Percentiles rank a stretch among this genome's conserved stretches.
Evolutionary conservation across 345 rosid genomes (phyloP).

Genomic region (Murraya koenigii): DNA sequence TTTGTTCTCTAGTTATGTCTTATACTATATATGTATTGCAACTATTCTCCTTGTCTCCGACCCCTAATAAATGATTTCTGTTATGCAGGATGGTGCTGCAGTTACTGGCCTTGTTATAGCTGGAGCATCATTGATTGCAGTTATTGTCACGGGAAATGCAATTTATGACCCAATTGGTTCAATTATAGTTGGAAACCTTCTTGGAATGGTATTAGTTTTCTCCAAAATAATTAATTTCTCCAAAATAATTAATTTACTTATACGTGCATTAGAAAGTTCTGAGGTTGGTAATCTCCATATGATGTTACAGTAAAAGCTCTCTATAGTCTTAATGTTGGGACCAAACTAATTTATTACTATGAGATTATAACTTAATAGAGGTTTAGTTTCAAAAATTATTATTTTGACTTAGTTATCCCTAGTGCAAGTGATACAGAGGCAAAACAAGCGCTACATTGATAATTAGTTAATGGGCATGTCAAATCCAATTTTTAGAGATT

Average conservation of each 20-base stretch:
- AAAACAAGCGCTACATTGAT: too few species aligned
- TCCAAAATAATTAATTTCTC: background rate
- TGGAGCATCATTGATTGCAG: conserved; percentile 86
- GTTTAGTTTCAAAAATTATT: too few species aligned
- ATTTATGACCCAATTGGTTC: conserved; percentile 96
- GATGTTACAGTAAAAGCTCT: background rate
- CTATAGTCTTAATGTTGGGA: too few species aligned
- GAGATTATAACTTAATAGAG: too few species aligned
- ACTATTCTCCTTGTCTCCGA: background rate
- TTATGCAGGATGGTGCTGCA: conserved; percentile 93
- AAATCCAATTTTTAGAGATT: too few species aligned
- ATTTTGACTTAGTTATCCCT: too few species aligned
- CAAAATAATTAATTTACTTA: background rate
- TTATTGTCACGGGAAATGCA: conserved; percentile 78
- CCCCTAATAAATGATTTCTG: conserved; percentile 8
- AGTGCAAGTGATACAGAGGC: too few species aligned
- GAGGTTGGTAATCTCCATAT: background rate
- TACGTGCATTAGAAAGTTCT: background rate
- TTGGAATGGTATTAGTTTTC: conserved; percentile 70
- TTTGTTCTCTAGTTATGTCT: background rate
- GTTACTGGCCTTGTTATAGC: conserved; percentile 92
- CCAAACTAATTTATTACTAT: too few species aligned
- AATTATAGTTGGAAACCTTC: conserved; percentile 83
- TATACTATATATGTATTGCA: background rate
- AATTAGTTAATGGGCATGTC: too few species aligned